These are phyloP conservation scores for Chaetoceros tenuissimus DNA, from an alignment of 108 stramenopile species.

Conservation along the genomic window DNA sequence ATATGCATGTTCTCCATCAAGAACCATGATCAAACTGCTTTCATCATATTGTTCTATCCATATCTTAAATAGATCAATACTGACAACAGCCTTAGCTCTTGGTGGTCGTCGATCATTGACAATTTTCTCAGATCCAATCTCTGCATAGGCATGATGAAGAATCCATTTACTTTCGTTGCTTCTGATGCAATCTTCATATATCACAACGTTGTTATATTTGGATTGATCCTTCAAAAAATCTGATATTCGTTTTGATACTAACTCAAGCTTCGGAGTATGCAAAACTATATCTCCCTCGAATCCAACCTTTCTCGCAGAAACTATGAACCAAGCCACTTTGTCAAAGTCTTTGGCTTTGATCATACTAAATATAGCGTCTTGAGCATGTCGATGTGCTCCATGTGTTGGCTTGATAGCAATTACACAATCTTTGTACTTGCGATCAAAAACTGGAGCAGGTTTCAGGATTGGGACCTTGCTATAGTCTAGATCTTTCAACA, in stretches of 20 bases:
- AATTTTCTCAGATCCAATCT: background rate
- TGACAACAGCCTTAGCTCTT: background rate
- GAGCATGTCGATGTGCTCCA: background rate
- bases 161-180: background rate
- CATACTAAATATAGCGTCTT: background rate
- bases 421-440: background rate
- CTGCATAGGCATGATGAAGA: background rate
- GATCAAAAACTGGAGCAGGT: background rate
- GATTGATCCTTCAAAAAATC: background rate
- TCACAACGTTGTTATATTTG: background rate
- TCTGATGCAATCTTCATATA: background rate
- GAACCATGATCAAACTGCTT: background rate
- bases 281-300: background rate
- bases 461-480: too few species aligned
- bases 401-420: background rate
- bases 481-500: background rate
- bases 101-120: background rate
- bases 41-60: background rate
- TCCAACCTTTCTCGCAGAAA: background rate
- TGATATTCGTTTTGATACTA: background rate
- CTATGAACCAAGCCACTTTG: background rate
- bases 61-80: background rate
- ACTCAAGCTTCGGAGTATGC: background rate
- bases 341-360: background rate
- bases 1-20: background rate